phyloP scores from a whole-genome alignment of 2,329 filamentous ascomycete genomes.

The Penicillium sp. region DNA sequence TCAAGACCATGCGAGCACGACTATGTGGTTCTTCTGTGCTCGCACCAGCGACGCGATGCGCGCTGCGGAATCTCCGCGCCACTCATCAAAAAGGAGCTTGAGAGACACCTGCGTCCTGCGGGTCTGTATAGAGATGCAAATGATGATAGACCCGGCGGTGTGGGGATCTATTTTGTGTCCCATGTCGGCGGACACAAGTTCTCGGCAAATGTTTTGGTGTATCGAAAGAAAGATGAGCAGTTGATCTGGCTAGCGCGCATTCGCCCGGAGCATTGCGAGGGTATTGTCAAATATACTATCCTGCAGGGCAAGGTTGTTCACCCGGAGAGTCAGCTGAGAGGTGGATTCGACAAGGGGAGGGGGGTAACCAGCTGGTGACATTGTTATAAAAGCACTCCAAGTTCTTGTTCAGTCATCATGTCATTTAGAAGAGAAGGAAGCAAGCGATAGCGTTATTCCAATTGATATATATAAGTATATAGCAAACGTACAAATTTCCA shows the following conservation, averaged over 20 bases:
- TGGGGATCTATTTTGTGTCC: conserved; percentile 86
- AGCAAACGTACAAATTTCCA: background rate
- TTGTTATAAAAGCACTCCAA: too few relatives aligned
- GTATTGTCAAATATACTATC: conserved; percentile 78
- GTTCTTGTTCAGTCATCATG: background rate
- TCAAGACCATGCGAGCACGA: conserved; percentile 69
- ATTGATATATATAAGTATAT: background rate
- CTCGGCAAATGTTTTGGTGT: conserved; percentile 84
- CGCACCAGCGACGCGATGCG: conserved; percentile 80
- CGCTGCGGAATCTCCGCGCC: conserved; percentile 88
- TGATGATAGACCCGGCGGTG: conserved; percentile 77
- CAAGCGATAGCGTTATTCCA: background rate
- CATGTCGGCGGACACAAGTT: conserved; percentile 95
- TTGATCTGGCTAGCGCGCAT: conserved; percentile 83
- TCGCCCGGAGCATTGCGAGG: conserved; percentile 82
- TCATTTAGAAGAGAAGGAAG: background rate
- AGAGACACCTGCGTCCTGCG: conserved; percentile 74
- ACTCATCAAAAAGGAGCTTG: conserved; percentile 73
- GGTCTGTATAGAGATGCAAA: conserved; percentile 76
- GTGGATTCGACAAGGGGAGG: conserved; percentile 73
- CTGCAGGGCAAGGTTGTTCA: conserved; percentile 87
- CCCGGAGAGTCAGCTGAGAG: conserved; percentile 74
- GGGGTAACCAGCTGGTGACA: conserved; percentile 63
- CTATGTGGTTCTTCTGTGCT: conserved; percentile 83
- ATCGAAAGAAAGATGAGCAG: conserved; percentile 53